A percentile compares a stretch with the other conserved stretches of the same genome.
phyloP scores from a whole-genome alignment of 2,329 filamentous ascomycete species.

The Acarospora socialis region DNA sequence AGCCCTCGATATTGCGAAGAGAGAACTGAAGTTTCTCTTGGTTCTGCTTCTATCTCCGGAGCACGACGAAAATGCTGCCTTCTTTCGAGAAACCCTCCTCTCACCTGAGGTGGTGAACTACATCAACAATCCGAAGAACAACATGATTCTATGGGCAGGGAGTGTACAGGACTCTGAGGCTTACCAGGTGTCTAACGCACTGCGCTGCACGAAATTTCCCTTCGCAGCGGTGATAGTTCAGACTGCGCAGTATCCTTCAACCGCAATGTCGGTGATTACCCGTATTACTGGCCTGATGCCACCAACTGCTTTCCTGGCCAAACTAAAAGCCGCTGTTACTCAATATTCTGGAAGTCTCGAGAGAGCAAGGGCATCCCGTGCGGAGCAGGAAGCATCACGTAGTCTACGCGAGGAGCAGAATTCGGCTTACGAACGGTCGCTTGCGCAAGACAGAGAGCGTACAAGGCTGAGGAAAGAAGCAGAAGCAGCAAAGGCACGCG shows the following conservation, averaged over 20 bases:
- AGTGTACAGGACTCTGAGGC: constrained; percentile 88
- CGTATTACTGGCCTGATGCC: constrained; percentile 61
- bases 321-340: constrained; percentile 58
- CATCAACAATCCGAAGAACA: constrained; percentile 58
- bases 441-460: constrained; percentile 77
- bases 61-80: constrained; percentile 78
- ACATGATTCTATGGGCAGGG: constrained; percentile 82
- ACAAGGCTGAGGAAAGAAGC: constrained; percentile 63
- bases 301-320: constrained; percentile 56
- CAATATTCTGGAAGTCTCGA: constrained; percentile 65
- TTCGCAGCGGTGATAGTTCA: constrained; percentile 78
- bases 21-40: constrained; percentile 81
- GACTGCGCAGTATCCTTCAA: constrained; percentile 68
- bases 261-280: constrained; percentile 80
- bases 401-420: constrained; percentile 79
- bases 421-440: constrained; percentile 78
- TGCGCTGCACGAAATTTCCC: constrained; percentile 84
- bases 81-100: constrained; percentile 70
- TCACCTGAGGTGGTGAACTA: constrained; percentile 59
- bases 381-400: constrained; percentile 67
- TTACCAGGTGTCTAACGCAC: constrained; percentile 77
- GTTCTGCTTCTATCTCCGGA: constrained; percentile 80
- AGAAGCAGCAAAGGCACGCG: constrained; percentile 46
- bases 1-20: constrained; percentile 78
- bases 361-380: constrained; percentile 58